Conservation (phyloP, 345 rosid species). For the Eucalyptus regnans region DNA sequence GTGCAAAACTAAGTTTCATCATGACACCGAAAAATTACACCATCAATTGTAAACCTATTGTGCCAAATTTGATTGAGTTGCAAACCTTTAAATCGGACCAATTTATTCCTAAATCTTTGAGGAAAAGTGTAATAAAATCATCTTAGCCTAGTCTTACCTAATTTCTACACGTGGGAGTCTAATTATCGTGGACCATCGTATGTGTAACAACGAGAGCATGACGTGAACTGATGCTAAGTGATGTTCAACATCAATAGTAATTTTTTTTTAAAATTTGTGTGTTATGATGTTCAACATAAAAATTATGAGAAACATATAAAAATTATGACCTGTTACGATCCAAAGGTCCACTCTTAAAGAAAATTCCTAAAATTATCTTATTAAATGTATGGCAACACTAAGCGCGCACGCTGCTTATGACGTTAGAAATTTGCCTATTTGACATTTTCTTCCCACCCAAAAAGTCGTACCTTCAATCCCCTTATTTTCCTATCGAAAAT, state of each 20-base stretch:
- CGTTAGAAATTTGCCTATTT: background rate
- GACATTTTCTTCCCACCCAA: background rate
- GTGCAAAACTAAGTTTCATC: background rate
- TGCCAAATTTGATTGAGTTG: background rate
- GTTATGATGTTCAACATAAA: background rate
- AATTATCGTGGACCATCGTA: accelerated
- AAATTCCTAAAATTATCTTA: background rate
- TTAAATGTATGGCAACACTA: background rate
- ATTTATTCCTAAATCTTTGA: background rate
- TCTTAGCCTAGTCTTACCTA: background rate
- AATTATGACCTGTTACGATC: background rate
- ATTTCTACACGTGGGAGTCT: background rate
- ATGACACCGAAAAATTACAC: background rate
- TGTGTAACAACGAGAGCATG: background rate
- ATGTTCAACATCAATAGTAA: background rate
- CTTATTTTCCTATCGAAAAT: background rate
- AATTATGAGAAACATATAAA: background rate
- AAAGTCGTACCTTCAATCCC: background rate
- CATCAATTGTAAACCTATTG: background rate
- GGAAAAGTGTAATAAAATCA: background rate
- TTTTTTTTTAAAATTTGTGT: accelerated
- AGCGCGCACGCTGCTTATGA: background rate
- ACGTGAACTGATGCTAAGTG: background rate
- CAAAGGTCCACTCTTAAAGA: background rate
- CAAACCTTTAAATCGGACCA: background rate